Conservation (phyloP, 73 alveolate genomes). For the Tetrahymena thermophila region DNA sequence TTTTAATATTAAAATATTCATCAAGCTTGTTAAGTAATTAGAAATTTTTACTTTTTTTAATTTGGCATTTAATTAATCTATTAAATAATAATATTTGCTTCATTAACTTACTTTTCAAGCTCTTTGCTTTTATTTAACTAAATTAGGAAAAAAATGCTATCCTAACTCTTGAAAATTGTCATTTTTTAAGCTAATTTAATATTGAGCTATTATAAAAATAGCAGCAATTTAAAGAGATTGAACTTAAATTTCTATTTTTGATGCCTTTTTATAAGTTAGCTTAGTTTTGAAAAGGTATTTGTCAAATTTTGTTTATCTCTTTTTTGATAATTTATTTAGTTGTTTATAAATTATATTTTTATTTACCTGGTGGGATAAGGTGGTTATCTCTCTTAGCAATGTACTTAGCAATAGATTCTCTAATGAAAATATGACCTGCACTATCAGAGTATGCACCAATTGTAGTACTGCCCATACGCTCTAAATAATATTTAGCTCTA, state of each 20-base stretch:
- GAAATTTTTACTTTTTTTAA: too few relatives aligned
- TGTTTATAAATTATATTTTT: background rate
- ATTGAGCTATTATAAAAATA: too few relatives aligned
- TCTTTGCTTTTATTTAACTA: too few relatives aligned
- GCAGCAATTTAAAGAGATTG: background rate
- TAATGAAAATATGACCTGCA: background rate
- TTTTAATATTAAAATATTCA: too few relatives aligned
- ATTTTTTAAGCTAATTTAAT: background rate
- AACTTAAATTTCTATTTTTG: background rate
- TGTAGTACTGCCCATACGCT: constrained; percentile 6
- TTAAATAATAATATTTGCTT: background rate
- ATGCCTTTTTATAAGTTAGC: background rate
- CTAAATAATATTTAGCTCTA: constrained; percentile 43
- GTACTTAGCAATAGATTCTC: background rate
- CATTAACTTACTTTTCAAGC: background rate
- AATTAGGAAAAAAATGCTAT: background rate
- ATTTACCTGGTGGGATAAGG: background rate
- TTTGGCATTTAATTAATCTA: too few relatives aligned
- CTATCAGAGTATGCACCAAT: background rate
- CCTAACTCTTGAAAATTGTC: background rate
- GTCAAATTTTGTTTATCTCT: background rate
- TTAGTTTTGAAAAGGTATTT: background rate
- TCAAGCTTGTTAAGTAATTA: too few relatives aligned
- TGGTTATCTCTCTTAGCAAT: background rate
- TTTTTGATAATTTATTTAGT: background rate